phyloP scores from a whole-genome alignment of 805 yeast genomes.

The Wickerhamomyces kurtzmanii region DNA sequence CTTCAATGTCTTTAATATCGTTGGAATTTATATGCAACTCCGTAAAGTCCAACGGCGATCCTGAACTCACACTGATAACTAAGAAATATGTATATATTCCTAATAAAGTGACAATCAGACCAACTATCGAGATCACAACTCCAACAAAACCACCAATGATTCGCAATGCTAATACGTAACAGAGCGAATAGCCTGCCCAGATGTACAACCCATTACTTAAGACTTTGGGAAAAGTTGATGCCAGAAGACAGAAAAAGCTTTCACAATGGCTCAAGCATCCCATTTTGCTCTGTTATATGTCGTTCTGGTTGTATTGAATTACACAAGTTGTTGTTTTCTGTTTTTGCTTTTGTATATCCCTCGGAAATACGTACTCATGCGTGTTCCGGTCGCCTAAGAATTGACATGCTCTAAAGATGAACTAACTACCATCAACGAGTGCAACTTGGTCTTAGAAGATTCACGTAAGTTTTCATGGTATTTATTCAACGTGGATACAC shows the following conservation, averaged over 20 bases:
- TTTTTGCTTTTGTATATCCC: no score
- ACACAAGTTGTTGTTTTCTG: no score
- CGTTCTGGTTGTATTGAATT: no score
- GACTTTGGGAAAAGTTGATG: constrained; percentile 38
- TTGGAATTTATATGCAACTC: constrained; percentile 23
- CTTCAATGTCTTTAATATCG: constrained; percentile 13
- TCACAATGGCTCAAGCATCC: constrained; percentile 5
- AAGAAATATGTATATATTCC: constrained; percentile 41
- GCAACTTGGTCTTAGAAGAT: no score
- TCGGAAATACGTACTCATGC: no score
- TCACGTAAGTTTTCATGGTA: no score
- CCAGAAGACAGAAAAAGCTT: constrained; percentile 22
- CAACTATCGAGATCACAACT: constrained; percentile 13
- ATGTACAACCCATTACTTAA: constrained; percentile 30
- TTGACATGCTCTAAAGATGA: no score
- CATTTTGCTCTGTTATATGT: neutral
- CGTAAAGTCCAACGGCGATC: constrained; percentile 52
- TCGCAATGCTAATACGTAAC: constrained; percentile 18
- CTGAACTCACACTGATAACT: constrained; percentile 48
- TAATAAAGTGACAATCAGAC: constrained; percentile 21
- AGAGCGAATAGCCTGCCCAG: constrained; percentile 37
- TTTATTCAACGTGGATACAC: no score
- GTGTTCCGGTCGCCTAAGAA: no score
- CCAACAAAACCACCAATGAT: constrained; percentile 10
- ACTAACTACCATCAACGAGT: no score